Evolutionary conservation across 1,284 basidiomycete genomes (phyloP).

Genomic region (Ceratobasidium sp.): DNA sequence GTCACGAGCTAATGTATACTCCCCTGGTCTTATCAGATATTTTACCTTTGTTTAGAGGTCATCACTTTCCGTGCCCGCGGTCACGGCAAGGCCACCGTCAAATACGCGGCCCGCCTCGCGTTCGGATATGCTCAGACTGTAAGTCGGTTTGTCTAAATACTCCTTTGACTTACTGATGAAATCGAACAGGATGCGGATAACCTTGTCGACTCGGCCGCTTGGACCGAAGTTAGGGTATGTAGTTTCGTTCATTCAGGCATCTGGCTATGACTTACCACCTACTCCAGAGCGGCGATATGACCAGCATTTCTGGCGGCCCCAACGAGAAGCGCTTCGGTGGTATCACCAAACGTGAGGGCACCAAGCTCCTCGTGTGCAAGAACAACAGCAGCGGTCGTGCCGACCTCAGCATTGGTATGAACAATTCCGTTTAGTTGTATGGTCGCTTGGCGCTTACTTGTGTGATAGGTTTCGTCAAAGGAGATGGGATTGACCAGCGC

Average conservation of each 20-base stretch:
- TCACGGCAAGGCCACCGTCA: constrained; percentile 16
- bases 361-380: constrained; percentile 34
- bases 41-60: not conserved
- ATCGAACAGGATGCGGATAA: constrained; percentile 12
- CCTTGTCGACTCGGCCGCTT: constrained; percentile 22
- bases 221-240: constrained; percentile 8
- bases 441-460: not conserved
- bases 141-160: not conserved
- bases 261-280: not conserved
- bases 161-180: not conserved
- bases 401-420: constrained; percentile 31
- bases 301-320: not conserved
- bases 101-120: constrained; percentile 19
- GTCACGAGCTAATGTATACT: not conserved
- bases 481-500: constrained; percentile 18
- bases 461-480: constrained; percentile 18
- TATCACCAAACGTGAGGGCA: constrained; percentile 5
- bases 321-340: constrained; percentile 16
- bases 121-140: constrained; percentile 34
- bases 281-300: constrained; percentile 14
- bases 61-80: constrained; percentile 33
- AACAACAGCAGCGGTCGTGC: constrained; percentile 18
- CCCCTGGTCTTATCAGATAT: not conserved
- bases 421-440: not conserved
- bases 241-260: too few species aligned